A percentile compares a stretch with the other conserved stretches of the same genome.
These are phyloP conservation scores for Calonectria pseudoturangicola DNA, from an alignment of 2,329 filamentous ascomycete genomes.

Conservation along the genomic window DNA sequence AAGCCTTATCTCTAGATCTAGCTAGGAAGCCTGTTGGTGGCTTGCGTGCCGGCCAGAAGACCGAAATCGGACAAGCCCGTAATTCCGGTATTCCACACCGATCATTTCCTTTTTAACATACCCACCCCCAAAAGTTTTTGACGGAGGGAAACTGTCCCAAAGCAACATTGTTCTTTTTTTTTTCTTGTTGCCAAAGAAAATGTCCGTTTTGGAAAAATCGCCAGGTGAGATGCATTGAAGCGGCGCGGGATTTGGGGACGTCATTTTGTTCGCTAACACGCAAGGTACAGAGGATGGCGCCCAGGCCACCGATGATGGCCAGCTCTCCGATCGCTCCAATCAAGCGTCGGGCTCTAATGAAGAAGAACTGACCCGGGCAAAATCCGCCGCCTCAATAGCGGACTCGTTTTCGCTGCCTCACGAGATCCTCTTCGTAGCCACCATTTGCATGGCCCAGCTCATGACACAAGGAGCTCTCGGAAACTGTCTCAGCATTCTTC, in stretches of 20 bases:
- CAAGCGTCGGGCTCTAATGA: conserved; percentile 9
- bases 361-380: conserved; percentile 42
- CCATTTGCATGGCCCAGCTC: conserved; percentile 52
- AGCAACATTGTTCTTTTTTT: too few relatives aligned
- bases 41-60: neutral
- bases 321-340: conserved; percentile 17
- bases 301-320: neutral
- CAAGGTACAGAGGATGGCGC: neutral
- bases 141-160: neutral
- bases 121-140: neutral
- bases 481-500: conserved; percentile 51
- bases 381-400: conserved; percentile 48
- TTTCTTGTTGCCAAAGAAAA: neutral
- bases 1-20: conserved; percentile 19
- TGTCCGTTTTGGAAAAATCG: conserved; percentile 4
- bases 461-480: conserved; percentile 52
- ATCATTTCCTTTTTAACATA: neutral
- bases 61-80: conserved; percentile 13
- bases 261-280: neutral
- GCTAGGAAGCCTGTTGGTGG: conserved; percentile 16
- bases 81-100: conserved; percentile 4
- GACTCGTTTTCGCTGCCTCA: conserved; percentile 46
- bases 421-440: conserved; percentile 47
- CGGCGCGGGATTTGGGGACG: neutral
- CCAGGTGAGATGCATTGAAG: neutral